These are phyloP conservation scores for Brassica incana DNA, from an alignment of 345 rosid species.

Conservation along the genomic window DNA sequence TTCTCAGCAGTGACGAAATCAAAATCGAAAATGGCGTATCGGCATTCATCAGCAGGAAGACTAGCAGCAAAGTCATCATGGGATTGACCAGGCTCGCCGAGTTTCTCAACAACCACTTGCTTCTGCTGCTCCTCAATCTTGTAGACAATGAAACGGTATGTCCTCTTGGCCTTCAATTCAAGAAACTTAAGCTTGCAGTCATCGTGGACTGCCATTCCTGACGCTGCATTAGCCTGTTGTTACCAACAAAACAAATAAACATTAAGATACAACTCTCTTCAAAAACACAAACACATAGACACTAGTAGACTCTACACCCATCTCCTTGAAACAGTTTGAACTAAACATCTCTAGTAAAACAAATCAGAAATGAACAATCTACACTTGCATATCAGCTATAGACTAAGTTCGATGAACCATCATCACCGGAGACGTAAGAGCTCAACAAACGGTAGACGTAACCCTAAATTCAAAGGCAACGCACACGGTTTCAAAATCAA, in stretches of 20 bases:
- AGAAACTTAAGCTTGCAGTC: conserved; percentile 60
- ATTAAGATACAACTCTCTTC: neutral
- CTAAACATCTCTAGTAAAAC: neutral
- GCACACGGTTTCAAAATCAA: neutral
- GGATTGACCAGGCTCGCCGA: conserved; percentile 52
- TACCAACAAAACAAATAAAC: neutral
- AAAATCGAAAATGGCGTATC: conserved; percentile 47
- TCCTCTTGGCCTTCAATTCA: conserved; percentile 57
- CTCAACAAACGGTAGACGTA: neutral
- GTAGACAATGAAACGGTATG: conserved; percentile 54
- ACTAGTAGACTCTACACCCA: neutral
- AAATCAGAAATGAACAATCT: conserved; percentile 2
- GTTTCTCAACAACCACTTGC: conserved; percentile 55
- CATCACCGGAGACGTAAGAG: neutral
- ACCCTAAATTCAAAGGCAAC: conserved; percentile 7
- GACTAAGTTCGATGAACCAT: neutral
- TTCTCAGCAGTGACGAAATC: conserved; percentile 61
- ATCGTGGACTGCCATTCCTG: conserved; percentile 63
- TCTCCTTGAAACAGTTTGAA: neutral
- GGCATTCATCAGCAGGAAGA: conserved; percentile 55
- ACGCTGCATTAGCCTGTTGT: conserved; percentile 57
- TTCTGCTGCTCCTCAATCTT: conserved; percentile 63
- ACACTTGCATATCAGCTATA: neutral
- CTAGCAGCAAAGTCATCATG: conserved; percentile 52
- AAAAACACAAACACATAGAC: neutral